phyloP scores from a whole-genome alignment of 1,284 basidiomycete genomes.

The Tetrapyrgos nigripes region DNA sequence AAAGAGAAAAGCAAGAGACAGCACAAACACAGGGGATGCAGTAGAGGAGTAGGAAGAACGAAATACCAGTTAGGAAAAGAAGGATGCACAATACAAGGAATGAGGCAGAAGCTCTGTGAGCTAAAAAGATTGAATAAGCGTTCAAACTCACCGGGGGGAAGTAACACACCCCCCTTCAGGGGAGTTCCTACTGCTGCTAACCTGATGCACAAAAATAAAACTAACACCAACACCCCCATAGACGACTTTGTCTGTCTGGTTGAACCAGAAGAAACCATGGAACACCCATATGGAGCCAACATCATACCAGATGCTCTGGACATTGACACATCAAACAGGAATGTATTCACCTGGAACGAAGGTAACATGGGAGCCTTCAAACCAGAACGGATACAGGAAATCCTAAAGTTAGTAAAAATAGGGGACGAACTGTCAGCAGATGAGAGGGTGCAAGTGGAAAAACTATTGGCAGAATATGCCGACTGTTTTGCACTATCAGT shows the following conservation, averaged over 20 bases:
- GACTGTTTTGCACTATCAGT: conserved; percentile 20
- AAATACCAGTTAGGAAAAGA: too few relatives aligned
- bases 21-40: too few relatives aligned
- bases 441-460: conserved; percentile 1
- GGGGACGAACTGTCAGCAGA: conserved; percentile 5
- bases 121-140: neutral
- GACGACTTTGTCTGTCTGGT: neutral
- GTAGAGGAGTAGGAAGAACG: too few relatives aligned
- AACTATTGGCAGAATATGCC: conserved; percentile 8
- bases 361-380: neutral
- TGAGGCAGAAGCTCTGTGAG: neutral
- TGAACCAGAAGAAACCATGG: neutral
- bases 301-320: neutral
- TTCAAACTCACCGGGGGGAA: conserved; percentile 4
- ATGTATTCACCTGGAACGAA: neutral
- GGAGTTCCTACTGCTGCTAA: neutral
- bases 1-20: too few relatives aligned
- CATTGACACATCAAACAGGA: neutral
- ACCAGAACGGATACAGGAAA: neutral
- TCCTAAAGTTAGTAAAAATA: conserved; percentile 11
- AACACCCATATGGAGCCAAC: neutral
- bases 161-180: conserved; percentile 6
- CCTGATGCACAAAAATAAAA: neutral
- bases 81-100: too few relatives aligned
- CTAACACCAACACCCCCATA: neutral